A percentile compares a stretch with the other conserved stretches of the same genome.
Conservation (phyloP, 2,329 filamentous ascomycete species). For the Aspergillus uvarum region DNA sequence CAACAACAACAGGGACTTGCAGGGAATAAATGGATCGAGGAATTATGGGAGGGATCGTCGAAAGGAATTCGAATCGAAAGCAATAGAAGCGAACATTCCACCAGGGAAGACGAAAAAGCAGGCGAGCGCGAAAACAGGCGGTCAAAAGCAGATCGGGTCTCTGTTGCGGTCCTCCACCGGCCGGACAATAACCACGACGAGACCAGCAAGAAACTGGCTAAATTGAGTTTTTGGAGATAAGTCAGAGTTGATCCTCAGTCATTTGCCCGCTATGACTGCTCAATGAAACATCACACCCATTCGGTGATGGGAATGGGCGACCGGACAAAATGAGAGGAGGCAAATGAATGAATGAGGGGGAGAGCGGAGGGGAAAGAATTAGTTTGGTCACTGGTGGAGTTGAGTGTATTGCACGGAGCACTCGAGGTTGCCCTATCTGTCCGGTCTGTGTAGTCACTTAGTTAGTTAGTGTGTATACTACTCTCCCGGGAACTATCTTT, state of each 20-base stretch:
- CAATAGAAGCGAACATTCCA: conserved; percentile 5
- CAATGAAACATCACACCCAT: background rate
- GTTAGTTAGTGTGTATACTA: too few species aligned
- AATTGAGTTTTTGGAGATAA: background rate
- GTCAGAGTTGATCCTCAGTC: background rate
- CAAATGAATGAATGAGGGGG: background rate
- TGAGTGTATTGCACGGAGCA: too few species aligned
- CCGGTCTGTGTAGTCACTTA: too few species aligned
- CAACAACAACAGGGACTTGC: background rate
- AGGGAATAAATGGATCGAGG: conserved; percentile 1
- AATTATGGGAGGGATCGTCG: background rate
- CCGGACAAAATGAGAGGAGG: background rate
- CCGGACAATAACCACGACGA: background rate
- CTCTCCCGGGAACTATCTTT: too few species aligned
- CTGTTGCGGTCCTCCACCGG: background rate
- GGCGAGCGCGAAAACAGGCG: conserved; percentile 8
- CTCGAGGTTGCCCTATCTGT: too few species aligned
- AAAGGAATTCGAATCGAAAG: conserved; percentile 4
- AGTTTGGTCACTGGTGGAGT: too few species aligned
- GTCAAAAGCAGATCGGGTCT: conserved; percentile 14
- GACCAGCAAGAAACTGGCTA: background rate
- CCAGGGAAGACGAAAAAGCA: background rate
- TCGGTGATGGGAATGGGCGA: background rate
- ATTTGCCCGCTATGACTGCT: background rate
- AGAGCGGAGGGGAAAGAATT: background rate